Conservation (phyloP, 2,329 filamentous ascomycete genomes). For the Fusarium sp. region DNA sequence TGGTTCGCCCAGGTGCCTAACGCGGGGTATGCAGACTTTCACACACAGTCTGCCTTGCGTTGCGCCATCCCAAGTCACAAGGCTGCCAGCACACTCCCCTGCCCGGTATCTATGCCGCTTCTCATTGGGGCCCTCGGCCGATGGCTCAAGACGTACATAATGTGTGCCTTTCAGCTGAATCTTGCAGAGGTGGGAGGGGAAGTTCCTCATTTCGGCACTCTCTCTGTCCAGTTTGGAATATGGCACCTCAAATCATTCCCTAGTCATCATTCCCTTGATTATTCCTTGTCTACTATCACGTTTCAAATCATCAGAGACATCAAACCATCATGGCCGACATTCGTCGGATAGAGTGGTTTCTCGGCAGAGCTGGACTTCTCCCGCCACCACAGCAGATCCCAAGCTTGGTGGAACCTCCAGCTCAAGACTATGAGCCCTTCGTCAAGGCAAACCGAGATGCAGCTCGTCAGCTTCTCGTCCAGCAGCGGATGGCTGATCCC, state of each 20-base stretch:
- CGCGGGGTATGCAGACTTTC: neutral
- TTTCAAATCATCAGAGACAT: neutral
- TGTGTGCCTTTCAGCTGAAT: conserved; percentile 1
- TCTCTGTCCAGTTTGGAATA: neutral
- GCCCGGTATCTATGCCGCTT: neutral
- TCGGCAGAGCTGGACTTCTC: conserved; percentile 10
- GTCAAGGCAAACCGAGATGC: neutral
- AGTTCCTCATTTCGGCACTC: neutral
- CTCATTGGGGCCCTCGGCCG: neutral
- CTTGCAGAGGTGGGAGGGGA: neutral
- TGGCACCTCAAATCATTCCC: neutral
- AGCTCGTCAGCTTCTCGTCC: conserved; percentile 9
- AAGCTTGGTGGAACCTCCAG: neutral
- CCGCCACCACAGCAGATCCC: conserved; percentile 13
- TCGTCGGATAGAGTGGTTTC: conserved; percentile 20
- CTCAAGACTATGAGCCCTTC: conserved; percentile 16
- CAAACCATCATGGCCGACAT: conserved; percentile 5
- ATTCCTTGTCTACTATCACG: neutral
- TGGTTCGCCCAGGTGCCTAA: neutral
- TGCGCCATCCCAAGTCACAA: neutral
- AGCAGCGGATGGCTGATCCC: conserved; percentile 3
- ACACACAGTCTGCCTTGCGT: neutral
- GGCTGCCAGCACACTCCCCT: neutral
- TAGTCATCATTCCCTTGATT: neutral
- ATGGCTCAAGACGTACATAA: conserved; percentile 1